phyloP scores from a whole-genome alignment of 176 grass and related monocot genomes.

The Eleusine indica region DNA sequence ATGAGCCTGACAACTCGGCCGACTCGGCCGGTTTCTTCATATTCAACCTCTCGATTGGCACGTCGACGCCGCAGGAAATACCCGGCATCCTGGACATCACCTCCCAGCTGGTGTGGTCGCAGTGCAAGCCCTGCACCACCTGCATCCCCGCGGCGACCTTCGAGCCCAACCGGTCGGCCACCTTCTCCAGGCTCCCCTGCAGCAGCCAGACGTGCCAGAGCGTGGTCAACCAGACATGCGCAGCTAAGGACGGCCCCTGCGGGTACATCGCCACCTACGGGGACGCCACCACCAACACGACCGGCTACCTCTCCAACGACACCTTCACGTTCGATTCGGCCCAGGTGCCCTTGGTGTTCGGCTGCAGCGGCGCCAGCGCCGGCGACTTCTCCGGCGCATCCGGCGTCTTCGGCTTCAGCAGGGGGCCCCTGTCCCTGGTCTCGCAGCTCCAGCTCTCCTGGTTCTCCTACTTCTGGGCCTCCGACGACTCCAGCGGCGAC shows the following conservation, averaged over 20 bases:
- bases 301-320: constrained; percentile 31
- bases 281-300: not conserved
- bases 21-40: not conserved
- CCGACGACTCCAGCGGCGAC: not conserved
- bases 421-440: not conserved
- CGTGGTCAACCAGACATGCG: not conserved
- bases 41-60: constrained; percentile 32
- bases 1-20: not conserved
- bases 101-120: constrained; percentile 12
- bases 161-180: not conserved
- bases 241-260: not conserved
- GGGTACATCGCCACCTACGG: not conserved
- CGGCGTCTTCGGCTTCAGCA: constrained; percentile 25
- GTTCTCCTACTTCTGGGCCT: constrained; percentile 27
- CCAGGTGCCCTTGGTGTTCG: constrained; percentile 24
- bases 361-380: constrained; percentile 1
- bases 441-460: constrained; percentile 28
- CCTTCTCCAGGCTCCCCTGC: not conserved
- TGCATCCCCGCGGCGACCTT: not conserved
- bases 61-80: constrained; percentile 6
- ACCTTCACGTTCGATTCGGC: constrained; percentile 17
- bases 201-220: not conserved
- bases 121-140: not conserved
- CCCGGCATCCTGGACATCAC: constrained; percentile 6
- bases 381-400: constrained; percentile 16